Base-by-base conservation (phyloP, 306 rosid genomes). In the Vachellia collinsii region DNA sequence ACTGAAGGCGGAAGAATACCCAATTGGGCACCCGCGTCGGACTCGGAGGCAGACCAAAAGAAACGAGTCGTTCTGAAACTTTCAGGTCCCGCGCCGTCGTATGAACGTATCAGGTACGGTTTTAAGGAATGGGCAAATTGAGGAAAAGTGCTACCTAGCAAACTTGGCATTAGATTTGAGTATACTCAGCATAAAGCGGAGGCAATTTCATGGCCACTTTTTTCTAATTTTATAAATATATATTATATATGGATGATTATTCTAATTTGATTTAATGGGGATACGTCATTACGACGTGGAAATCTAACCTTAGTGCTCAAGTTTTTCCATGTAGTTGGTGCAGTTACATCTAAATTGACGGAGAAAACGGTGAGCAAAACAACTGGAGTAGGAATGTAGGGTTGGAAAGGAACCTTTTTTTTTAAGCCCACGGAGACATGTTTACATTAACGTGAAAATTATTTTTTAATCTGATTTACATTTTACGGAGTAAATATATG, bases 1-100 rank as follows among this genome's bases (percentile, higher is more conserved):
- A 50, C 14, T 16, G 56, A 50, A 50, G 4, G n/a, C 14, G 82
- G 81, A 82, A 39, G 61, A 74, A 11, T 61, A 68, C 77, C 76
- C 74, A 74, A 77, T 77, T 12, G 69, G 69, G 69, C 43, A 42
- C 34, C 69, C 69, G 43, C 34, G 69, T 63, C 19, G 42, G 69
- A 63, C 69, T 63, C 69, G 42, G 69, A 13, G 69, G 7, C 14
- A 2, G 67, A 50, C 56, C 1, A 29, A 25, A 13, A 61, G 4
- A 62, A 29, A 34, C 43, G 42, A 63, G 42, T 63, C 16, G 10
- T 13, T 63, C 69, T 63, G n/a, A 63, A 34, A 13, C 69, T 13
- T 63, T 63, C 68, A 38, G 41, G 42, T 34, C 11, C 37, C 39
- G 41, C 42, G 68, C 42, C 42, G 8, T 59, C 64, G 34, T 58